Evolutionary conservation across 805 yeast species (phyloP), one percentile per base, ranked within the genome.

Genomic region (Nakazawaea pomicola): DNA sequence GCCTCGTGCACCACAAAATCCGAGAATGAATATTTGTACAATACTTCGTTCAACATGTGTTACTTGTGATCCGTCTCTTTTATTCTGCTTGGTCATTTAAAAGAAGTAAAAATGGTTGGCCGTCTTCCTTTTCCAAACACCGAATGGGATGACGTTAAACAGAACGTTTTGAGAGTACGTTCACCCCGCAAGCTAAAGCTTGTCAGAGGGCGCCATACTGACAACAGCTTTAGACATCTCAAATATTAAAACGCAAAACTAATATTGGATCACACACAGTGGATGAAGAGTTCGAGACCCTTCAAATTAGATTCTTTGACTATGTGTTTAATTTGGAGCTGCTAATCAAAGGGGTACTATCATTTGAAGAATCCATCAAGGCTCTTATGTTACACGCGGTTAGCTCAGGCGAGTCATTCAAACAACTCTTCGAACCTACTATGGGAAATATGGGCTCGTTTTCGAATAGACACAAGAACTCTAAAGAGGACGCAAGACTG

Each of bases 241-340:
- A 63, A 40, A 39, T 52, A n/a, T 44, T 64, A 14, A 61, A 51
- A 40, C 61, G 57, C 33, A 60, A 51, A 36, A 44, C 56, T 31
- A 56, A 53, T 21, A 21, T 52, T 7, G 56, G 56, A 2, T 49
- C 52, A 5, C 53, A 47, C 32, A 67, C 70, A 5, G 49, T 62
- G 10, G 74, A 69, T 46, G 68, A 63, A 37, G 65, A 60, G 19
- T 65, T 65, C 42, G 64, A 67, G 25, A 25, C 25, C 20, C 41
- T 50, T 7, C 48, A 46, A 8, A 30, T 33, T 2, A 44, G 45
- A 12, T 44, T 52, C 27, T 20, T 49, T 43, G 28, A 52, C 49
- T 7, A 33, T 48, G 15, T 52, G 40, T 32, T 43, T 33, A 30
- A 41, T 43, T 3, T 36, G 48, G 36, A 51, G 44, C 16, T 19